Evolutionary conservation across 345 rosid genomes (phyloP).

Genomic region (Arabidopsis suecica): DNA sequence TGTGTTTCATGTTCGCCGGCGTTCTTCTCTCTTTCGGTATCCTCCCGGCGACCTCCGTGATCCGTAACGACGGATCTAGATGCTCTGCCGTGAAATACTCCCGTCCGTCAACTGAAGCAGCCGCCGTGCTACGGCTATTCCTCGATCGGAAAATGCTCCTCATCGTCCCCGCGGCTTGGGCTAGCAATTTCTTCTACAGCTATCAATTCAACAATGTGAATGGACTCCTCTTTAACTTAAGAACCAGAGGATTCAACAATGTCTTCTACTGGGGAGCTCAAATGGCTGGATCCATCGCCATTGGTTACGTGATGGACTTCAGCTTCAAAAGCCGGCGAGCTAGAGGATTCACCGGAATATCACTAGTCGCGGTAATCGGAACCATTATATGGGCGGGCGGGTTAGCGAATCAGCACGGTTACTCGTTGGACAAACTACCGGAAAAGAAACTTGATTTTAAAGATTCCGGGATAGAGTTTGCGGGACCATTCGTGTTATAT

Average conservation of each 20-base stretch:
- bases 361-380: constrained; percentile 62
- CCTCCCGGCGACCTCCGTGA: constrained; percentile 57
- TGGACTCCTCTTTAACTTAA: constrained; percentile 60
- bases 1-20: constrained; percentile 80
- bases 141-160: constrained; percentile 73
- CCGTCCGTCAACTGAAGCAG: constrained; percentile 47
- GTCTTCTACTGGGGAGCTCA: constrained; percentile 96
- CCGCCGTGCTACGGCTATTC: constrained; percentile 56
- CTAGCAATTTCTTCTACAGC: constrained; percentile 83
- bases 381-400: constrained; percentile 86
- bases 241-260: constrained; percentile 89
- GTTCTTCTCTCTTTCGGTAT: constrained; percentile 58
- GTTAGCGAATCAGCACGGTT: constrained; percentile 66
- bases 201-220: constrained; percentile 89
- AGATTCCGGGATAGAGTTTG: constrained; percentile 61
- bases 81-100: constrained; percentile 66
- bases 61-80: constrained; percentile 64
- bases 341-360: constrained; percentile 78
- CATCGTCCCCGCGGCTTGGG: constrained; percentile 86
- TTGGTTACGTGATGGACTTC: constrained; percentile 82
- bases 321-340: constrained; percentile 70
- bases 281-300: constrained; percentile 73
- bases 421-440: constrained; percentile 49
- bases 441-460: constrained; percentile 64
- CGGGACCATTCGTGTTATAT: constrained; percentile 78